These are phyloP conservation scores for Trichosanthes cucumerina DNA, from an alignment of 306 rosid genomes.

Conservation along the genomic window DNA sequence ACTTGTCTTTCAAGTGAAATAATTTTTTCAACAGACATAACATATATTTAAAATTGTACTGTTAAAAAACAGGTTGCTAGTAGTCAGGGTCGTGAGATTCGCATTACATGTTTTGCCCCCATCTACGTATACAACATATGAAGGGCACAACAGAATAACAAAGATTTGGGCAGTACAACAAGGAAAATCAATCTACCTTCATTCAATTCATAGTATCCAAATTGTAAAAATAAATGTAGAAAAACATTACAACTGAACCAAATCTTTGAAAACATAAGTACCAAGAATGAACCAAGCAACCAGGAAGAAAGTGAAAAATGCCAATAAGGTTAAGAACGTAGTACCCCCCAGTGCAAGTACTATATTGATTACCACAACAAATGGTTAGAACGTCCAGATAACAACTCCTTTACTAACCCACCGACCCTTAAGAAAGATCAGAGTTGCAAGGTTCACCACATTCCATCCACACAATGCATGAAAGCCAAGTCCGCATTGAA, in stretches of 20 bases:
- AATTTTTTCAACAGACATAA: too few species aligned
- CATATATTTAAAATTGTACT: too few species aligned
- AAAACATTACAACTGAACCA: slow-evolving; percentile 65
- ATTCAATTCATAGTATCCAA: not conserved
- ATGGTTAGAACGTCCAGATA: slow-evolving; percentile 57
- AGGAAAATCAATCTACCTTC: not conserved
- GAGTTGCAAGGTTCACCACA: slow-evolving; percentile 87
- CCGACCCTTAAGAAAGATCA: slow-evolving; percentile 59
- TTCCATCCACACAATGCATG: slow-evolving; percentile 74
- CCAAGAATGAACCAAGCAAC: slow-evolving; percentile 89
- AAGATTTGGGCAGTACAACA: not conserved
- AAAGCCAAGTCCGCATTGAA: slow-evolving; percentile 65
- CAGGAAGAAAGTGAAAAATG: slow-evolving; percentile 41
- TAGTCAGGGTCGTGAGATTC: too few species aligned
- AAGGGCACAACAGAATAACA: not conserved
- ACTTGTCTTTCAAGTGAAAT: too few species aligned
- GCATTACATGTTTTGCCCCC: too few species aligned
- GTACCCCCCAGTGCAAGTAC: slow-evolving; percentile 61
- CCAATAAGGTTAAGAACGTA: slow-evolving; percentile 55
- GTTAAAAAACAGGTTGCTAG: too few species aligned
- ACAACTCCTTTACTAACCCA: slow-evolving; percentile 66
- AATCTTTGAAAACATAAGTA: slow-evolving; percentile 64
- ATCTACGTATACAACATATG: too few species aligned
- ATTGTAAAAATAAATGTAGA: not conserved
- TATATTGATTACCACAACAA: slow-evolving; percentile 37